Base-by-base conservation (phyloP, 305 asterid species). In the Plantago coronopus region DNA sequence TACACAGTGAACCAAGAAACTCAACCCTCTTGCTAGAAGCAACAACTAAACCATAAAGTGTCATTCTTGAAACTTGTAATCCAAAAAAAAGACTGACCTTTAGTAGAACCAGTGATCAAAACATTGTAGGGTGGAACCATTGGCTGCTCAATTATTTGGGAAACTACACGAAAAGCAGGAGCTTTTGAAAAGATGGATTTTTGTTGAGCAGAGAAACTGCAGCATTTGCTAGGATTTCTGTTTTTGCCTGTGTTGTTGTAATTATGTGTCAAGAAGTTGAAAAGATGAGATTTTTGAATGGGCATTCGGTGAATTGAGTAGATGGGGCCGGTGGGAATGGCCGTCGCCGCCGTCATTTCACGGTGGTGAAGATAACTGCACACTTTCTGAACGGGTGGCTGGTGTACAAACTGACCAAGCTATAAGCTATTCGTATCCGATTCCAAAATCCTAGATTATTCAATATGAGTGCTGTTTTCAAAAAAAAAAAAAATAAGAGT, bases 61-160 rank as follows among this genome's bases (percentile, higher is more conserved):
- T 12, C 65, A 16, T 64, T 42, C 2, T 44, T 20, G 12, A 34
- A 40, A 31, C 6, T 0, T 31, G 13, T 17, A 31, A 17, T 0
- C 3, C 1, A 46, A 19, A 3, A 54, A 27, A 57, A 34, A 34
- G 44, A 42, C 60, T n/a, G 14, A 87, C 96, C 96, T 80, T 90
- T 87, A 22, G 81, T 75, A 55, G 89, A 81, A 61, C 96, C 96
- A 5, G 95, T 85, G 61, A 87, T 83, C 79, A 87, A 76, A 61
- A 90, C 95, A 59, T 80, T 83, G 65, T 77, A 90, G 13, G 97
- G 97, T 44, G 94, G 94, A 72, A 79, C 14, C 96, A 85, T 87
- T 21, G 83, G 84, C 62, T 82, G 84, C 64, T 82, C 95, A 29
- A 44, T 49, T 47, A 60, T 63, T 43, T 23, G 63, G 17, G 63